Base-by-base conservation (phyloP, 192 early-diverging fungal genomes). In the Backusella morwellensis region DNA sequence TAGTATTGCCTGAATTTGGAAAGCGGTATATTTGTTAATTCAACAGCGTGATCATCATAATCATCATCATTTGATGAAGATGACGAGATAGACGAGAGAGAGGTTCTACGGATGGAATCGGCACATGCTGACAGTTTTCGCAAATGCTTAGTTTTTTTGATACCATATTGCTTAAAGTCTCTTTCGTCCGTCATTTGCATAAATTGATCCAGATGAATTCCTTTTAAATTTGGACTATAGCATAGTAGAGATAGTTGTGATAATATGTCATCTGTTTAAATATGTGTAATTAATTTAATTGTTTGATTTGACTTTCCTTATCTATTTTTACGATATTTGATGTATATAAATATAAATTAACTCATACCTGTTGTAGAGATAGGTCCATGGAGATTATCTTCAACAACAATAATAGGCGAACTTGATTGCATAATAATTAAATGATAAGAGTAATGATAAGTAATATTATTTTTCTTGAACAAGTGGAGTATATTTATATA, bases 151-250 rank as follows among this genome's bases (percentile, higher is more conserved):
- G 8, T 23, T 70, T 41, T 70, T 23, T 23, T 35, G 36, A 70
- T 70, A 26, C 68, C 68, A 12, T 40, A 41, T 35, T 36, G 35
- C 23, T 70, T 70, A 14, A 70, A 70, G 11, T 70, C 68, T 3
- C 9, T 41, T 12, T 70, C 68, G 35, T 70, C 38, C 11, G 68
- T 70, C 68, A 70, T 70, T 70, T 70, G 68, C 68, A 70, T 70
- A 70, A 70, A 70, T 26, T 70, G 68, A 23, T 70, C 38, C 6
- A 70, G 68, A 12, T 41, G 6, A 23, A 70, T 23, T 7, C 35
- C 68, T 70, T 70, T 70, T 12, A 70, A 11, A n/a, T 70, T 35
- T 70, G 68, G 38, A 14, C 68, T 70, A 5, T 70, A 70, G 6
- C 68, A 23, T 8, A 70, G 36, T 9, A 70, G 7, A 23, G 35